phyloP scores from a whole-genome alignment of 441 rosid genomes.

The Populus hybrid region DNA sequence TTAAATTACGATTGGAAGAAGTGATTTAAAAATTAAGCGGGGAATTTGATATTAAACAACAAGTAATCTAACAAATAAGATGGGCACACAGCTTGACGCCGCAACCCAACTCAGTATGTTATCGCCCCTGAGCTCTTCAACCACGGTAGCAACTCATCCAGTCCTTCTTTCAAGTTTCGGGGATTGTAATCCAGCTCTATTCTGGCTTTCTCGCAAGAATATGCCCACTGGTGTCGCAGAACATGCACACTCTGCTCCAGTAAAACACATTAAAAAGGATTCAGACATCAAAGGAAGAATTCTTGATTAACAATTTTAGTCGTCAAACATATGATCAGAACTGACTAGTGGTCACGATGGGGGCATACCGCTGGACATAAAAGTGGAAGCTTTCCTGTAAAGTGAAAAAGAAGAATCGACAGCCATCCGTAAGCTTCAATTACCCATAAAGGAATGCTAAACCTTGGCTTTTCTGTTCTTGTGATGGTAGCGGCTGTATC shows the following conservation, averaged over 20 bases:
- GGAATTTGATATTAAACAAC: neutral
- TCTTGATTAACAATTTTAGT: neutral
- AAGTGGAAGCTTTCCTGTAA: conserved; percentile 83
- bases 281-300: neutral
- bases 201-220: conserved; percentile 81
- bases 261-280: neutral
- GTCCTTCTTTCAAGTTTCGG: conserved; percentile 73
- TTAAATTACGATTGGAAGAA: neutral
- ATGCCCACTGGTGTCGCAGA: conserved; percentile 81
- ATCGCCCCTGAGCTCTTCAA: conserved; percentile 56
- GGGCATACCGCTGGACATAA: conserved; percentile 42
- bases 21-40: neutral
- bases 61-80: no score
- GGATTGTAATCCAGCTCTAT: conserved; percentile 73
- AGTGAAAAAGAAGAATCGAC: conserved; percentile 48
- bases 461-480: conserved; percentile 7
- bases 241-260: conserved; percentile 59
- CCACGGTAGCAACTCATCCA: conserved; percentile 77
- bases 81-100: neutral
- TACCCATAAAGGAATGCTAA: conserved; percentile 58
- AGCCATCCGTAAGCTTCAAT: conserved; percentile 73
- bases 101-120: conserved; percentile 39
- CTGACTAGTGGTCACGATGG: neutral
- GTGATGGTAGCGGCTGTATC: conserved; percentile 72
- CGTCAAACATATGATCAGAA: neutral